phyloP scores from a whole-genome alignment of 257 asterid genomes.

The Jacaranda mimosifolia region DNA sequence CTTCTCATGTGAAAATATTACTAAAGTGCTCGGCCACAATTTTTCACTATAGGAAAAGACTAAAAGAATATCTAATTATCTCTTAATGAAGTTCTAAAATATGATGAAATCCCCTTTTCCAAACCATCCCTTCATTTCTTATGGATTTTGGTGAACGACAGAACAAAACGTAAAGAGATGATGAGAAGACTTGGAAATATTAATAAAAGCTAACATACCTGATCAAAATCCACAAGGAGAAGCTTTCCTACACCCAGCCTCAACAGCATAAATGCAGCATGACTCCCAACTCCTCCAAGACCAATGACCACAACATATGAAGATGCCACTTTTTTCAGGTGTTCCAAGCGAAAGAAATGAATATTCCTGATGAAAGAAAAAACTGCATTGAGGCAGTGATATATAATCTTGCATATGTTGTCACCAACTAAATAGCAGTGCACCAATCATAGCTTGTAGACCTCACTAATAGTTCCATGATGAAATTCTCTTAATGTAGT shows the following conservation, averaged over 20 bases:
- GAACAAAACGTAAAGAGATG: not conserved
- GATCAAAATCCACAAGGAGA: constrained; percentile 95
- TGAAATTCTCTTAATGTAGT: not conserved
- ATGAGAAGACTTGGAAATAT: constrained; percentile 8
- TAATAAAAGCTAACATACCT: constrained; percentile 54
- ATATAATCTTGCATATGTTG: constrained; percentile 5
- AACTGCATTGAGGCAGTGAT: constrained; percentile 20
- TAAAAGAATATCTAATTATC: not conserved
- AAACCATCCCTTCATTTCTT: constrained; percentile 7
- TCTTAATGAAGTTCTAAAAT: constrained; percentile 5
- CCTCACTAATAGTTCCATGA: constrained; percentile 1
- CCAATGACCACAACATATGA: constrained; percentile 95
- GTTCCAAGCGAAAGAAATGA: constrained; percentile 90
- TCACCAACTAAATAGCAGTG: constrained; percentile 1
- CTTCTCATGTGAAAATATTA: not conserved
- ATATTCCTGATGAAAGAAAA: constrained; percentile 66
- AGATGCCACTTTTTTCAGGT: constrained; percentile 77
- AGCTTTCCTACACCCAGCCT: constrained; percentile 94
- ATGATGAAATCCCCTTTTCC: not conserved
- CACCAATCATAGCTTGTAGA: constrained; percentile 18
- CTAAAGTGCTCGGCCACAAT: not conserved
- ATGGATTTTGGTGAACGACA: constrained; percentile 10
- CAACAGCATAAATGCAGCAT: constrained; percentile 98
- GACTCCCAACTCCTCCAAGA: constrained; percentile 99
- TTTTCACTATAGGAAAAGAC: constrained; percentile 17